A percentile compares a stretch with the other conserved stretches of the same genome.
Evolutionary conservation across 495 filamentous ascomycete species (phyloP).

Genomic region (Trichoderma asperelloides): DNA sequence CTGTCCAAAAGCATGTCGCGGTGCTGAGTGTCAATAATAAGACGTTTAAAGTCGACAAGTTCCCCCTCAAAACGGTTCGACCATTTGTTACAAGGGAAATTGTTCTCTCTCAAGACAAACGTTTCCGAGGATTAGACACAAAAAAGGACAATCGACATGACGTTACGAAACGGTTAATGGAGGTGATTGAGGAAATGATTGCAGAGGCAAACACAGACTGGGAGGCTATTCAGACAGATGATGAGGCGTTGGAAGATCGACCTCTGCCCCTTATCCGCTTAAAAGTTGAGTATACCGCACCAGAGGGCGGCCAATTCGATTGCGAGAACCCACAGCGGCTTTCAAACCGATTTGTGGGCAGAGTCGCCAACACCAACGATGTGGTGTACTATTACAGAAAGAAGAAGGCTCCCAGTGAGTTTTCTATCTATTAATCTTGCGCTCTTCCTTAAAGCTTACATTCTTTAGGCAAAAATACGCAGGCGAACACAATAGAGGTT

Average conservation of each 20-base stretch:
- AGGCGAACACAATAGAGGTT: slow-evolving; percentile 48
- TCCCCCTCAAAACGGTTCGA: slow-evolving; percentile 77
- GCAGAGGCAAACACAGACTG: slow-evolving; percentile 75
- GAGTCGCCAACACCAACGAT: slow-evolving; percentile 89
- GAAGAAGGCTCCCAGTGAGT: slow-evolving; percentile 46
- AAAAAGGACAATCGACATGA: slow-evolving; percentile 74
- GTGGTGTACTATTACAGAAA: slow-evolving; percentile 90
- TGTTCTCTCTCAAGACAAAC: slow-evolving; percentile 61
- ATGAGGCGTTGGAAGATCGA: slow-evolving; percentile 46
- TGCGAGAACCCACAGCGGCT: slow-evolving; percentile 95
- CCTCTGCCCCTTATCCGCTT: slow-evolving; percentile 82
- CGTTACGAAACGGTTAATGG: slow-evolving; percentile 65
- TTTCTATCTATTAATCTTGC: not conserved
- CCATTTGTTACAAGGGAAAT: slow-evolving; percentile 88
- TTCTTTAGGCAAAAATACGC: slow-evolving; percentile 24
- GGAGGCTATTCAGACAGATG: slow-evolving; percentile 57
- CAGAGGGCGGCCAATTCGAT: slow-evolving; percentile 79
- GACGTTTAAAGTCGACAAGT: slow-evolving; percentile 71
- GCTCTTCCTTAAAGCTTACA: not conserved
- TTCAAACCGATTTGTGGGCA: slow-evolving; percentile 83
- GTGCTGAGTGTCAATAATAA: slow-evolving; percentile 76
- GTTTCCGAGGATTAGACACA: slow-evolving; percentile 66
- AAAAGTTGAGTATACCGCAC: slow-evolving; percentile 82
- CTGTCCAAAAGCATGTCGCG: slow-evolving; percentile 82
- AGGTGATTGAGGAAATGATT: slow-evolving; percentile 76